phyloP scores from a whole-genome alignment of 1,284 basidiomycete genomes.

The Baeospora myosura region DNA sequence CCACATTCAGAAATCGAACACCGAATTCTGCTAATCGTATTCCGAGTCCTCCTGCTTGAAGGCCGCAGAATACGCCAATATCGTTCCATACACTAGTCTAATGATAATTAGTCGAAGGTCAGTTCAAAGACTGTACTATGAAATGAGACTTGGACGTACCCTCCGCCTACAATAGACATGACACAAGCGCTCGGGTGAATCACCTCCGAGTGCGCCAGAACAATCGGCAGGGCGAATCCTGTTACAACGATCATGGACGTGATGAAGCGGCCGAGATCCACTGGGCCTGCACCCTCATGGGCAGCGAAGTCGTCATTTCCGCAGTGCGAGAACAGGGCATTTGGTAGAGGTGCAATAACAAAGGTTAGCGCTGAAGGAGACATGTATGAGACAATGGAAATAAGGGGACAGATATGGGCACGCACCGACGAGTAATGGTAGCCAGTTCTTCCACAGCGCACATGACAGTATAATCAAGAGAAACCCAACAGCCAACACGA shows the following conservation, averaged over 20 bases:
- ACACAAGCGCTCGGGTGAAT: constrained; percentile 81
- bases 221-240: constrained; percentile 88
- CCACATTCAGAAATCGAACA: background rate
- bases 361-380: constrained; percentile 76
- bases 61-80: constrained; percentile 78
- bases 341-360: constrained; percentile 92
- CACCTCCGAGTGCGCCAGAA: constrained; percentile 87
- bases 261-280: constrained; percentile 87
- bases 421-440: constrained; percentile 93
- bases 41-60: constrained; percentile 76
- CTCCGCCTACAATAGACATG: constrained; percentile 93
- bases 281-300: constrained; percentile 51
- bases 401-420: constrained; percentile 14
- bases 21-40: constrained; percentile 43
- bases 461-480: constrained; percentile 96
- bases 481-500: constrained; percentile 95
- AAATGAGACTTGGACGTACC: constrained; percentile 38
- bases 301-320: constrained; percentile 79
- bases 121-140: no score
- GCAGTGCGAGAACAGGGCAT: constrained; percentile 83
- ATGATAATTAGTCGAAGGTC: no score
- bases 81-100: constrained; percentile 91
- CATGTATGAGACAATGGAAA: constrained; percentile 3
- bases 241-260: constrained; percentile 87
- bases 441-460: constrained; percentile 94